Evolutionary conservation across 2,329 filamentous ascomycete genomes (phyloP).

Genomic region (Drechslerella stenobrocha): DNA sequence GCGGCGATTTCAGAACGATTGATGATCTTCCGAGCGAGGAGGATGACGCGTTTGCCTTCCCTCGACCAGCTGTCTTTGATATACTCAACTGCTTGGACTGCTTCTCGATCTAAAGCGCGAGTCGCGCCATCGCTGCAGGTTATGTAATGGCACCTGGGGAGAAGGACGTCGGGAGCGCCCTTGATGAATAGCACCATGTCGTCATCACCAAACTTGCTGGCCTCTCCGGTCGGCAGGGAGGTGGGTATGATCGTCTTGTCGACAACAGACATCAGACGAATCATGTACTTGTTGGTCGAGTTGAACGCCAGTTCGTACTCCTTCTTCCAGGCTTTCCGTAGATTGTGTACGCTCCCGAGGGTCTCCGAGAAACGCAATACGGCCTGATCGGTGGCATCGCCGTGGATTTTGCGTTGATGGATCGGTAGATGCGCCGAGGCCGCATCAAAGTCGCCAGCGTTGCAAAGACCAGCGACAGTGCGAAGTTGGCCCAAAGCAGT

Average conservation of each 20-base stretch:
- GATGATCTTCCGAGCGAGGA: constrained; percentile 67
- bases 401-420: constrained; percentile 67
- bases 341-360: constrained; percentile 64
- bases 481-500: constrained; percentile 64
- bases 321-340: constrained; percentile 67
- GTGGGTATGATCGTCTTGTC: constrained; percentile 9
- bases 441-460: constrained; percentile 74
- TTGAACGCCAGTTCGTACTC: constrained; percentile 74
- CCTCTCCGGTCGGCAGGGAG: constrained; percentile 20
- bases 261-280: constrained; percentile 62
- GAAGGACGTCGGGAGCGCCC: constrained; percentile 74
- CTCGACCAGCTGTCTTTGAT: constrained; percentile 71
- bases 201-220: constrained; percentile 18
- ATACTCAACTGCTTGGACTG: constrained; percentile 60
- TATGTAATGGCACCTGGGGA: constrained; percentile 65
- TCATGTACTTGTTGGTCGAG: constrained; percentile 82
- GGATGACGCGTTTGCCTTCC: constrained; percentile 68
- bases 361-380: constrained; percentile 71
- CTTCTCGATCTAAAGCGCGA: constrained; percentile 59
- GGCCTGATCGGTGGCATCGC: constrained; percentile 76
- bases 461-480: constrained; percentile 69
- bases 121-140: constrained; percentile 63
- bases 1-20: constrained; percentile 56
- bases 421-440: constrained; percentile 65
- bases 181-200: constrained; percentile 69